These are phyloP conservation scores for Zarea fungicola DNA, from an alignment of 2,329 filamentous ascomycete species.

Conservation along the genomic window DNA sequence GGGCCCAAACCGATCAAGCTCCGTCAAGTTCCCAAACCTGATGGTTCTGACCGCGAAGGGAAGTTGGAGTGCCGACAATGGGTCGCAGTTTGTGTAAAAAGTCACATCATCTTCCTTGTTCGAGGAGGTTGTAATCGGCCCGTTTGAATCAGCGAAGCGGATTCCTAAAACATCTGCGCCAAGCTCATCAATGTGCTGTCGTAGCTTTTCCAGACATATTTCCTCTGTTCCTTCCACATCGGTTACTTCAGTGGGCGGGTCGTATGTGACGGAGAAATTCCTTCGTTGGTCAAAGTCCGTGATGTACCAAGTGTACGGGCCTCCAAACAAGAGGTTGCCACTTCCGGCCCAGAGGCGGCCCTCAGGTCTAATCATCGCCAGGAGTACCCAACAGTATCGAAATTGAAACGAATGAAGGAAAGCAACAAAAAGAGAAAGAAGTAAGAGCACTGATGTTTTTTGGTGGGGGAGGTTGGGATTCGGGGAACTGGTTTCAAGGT, in stretches of 20 bases:
- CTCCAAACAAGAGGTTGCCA: background rate
- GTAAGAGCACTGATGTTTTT: too few relatives aligned
- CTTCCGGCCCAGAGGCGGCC: background rate
- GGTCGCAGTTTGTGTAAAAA: conserved; percentile 20
- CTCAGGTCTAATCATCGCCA: background rate
- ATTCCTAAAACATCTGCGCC: background rate
- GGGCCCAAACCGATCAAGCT: conserved; percentile 24
- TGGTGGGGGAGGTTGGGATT: too few relatives aligned
- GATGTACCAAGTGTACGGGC: background rate
- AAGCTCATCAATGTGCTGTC: background rate
- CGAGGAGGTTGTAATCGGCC: conserved; percentile 17
- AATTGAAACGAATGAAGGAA: too few relatives aligned
- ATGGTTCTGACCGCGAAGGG: conserved; percentile 20
- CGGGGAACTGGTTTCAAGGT: too few relatives aligned
- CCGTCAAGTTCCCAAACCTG: conserved; percentile 20
- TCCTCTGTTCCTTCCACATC: background rate
- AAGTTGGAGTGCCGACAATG: background rate
- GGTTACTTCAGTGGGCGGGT: background rate
- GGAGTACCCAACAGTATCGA: too few relatives aligned
- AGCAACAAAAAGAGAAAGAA: too few relatives aligned
- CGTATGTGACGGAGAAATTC: background rate
- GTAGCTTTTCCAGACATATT: background rate
- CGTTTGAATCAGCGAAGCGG: conserved; percentile 9
- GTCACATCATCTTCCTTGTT: conserved; percentile 23
- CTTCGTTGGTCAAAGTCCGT: background rate